A percentile compares a stretch with the other conserved stretches of the same genome.
These are phyloP conservation scores for Sporisorium scitamineum DNA, from an alignment of 1,284 basidiomycete species.

Conservation along the genomic window DNA sequence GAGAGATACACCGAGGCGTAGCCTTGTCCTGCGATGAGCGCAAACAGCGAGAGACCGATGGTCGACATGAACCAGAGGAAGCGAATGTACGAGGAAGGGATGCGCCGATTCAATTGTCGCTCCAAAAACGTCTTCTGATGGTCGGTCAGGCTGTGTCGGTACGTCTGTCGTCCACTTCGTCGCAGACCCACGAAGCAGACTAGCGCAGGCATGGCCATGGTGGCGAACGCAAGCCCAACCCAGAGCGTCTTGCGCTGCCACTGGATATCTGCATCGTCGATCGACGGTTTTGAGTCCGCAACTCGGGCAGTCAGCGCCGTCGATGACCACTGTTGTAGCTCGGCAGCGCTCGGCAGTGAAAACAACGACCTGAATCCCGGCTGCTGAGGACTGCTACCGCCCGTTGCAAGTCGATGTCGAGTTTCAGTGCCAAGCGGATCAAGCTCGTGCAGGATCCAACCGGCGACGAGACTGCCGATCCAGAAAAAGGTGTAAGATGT, in stretches of 20 bases:
- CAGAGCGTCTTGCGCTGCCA: slow-evolving; percentile 75
- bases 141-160: slow-evolving; percentile 69
- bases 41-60: slow-evolving; percentile 73
- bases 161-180: slow-evolving; percentile 64
- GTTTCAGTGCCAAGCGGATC: slow-evolving; percentile 51
- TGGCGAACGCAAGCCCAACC: slow-evolving; percentile 73
- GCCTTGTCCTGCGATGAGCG: slow-evolving; percentile 74
- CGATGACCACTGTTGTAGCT: slow-evolving; percentile 22
- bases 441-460: slow-evolving; percentile 71
- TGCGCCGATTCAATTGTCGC: slow-evolving; percentile 70
- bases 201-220: slow-evolving; percentile 74
- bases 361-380: slow-evolving; percentile 8
- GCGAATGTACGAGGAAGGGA: slow-evolving; percentile 73
- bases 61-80: slow-evolving; percentile 75
- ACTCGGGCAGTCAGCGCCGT: background rate
- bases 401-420: slow-evolving; percentile 15
- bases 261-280: slow-evolving; percentile 69
- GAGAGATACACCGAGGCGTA: slow-evolving; percentile 74
- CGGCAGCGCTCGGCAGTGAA: slow-evolving; percentile 22
- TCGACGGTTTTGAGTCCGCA: slow-evolving; percentile 16
- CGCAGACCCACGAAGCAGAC: slow-evolving; percentile 65
- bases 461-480: slow-evolving; percentile 71
- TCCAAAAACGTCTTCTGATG: slow-evolving; percentile 72
- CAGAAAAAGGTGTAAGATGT: slow-evolving; percentile 73
- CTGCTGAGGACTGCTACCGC: background rate